Percentiles rank a stretch among this genome's conserved stretches.
These are phyloP conservation scores for Annulohypoxylon bovei DNA, from an alignment of 495 filamentous ascomycete species.

Conservation along the genomic window DNA sequence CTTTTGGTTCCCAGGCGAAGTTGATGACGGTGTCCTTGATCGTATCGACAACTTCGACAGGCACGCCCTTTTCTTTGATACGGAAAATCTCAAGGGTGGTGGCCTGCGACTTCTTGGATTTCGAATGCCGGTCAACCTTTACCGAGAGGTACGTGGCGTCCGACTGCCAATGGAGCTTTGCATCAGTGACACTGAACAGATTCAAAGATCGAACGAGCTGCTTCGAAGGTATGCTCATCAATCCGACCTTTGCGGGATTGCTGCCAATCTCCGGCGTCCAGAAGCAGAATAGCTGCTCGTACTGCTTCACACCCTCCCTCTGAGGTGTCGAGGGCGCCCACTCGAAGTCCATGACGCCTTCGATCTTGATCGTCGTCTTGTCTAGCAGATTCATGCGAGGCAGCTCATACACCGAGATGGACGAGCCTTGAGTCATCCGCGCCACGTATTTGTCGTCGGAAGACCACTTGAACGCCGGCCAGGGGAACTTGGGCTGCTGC, in stretches of 20 bases:
- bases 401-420: constrained; percentile 93
- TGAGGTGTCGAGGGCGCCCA: constrained; percentile 87
- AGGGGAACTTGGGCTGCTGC: constrained; percentile 89
- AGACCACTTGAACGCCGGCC: constrained; percentile 99
- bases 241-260: constrained; percentile 94
- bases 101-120: constrained; percentile 96
- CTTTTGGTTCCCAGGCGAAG: constrained; percentile 98
- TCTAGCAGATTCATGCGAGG: constrained; percentile 91
- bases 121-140: constrained; percentile 98
- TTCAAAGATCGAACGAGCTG: constrained; percentile 92
- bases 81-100: constrained; percentile 99
- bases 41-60: constrained; percentile 95
- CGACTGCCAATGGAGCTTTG: constrained; percentile 97
- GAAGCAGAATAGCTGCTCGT: constrained; percentile 96
- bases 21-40: constrained; percentile 99
- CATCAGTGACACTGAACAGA: constrained; percentile 96
- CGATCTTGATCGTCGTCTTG: constrained; percentile 90
- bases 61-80: constrained; percentile 93
- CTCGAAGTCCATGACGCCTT: constrained; percentile 96
- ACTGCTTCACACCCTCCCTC: constrained; percentile 82
- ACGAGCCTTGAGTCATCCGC: constrained; percentile 84
- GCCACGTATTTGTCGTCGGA: constrained; percentile 97
- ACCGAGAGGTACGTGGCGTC: constrained; percentile 94
- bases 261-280: constrained; percentile 99
- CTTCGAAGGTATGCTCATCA: constrained; percentile 97